Percentiles rank a stretch among this genome's conserved stretches.
These are phyloP conservation scores for Parastagonospora avenae DNA, from an alignment of 2,329 filamentous ascomycete genomes.

Conservation along the genomic window DNA sequence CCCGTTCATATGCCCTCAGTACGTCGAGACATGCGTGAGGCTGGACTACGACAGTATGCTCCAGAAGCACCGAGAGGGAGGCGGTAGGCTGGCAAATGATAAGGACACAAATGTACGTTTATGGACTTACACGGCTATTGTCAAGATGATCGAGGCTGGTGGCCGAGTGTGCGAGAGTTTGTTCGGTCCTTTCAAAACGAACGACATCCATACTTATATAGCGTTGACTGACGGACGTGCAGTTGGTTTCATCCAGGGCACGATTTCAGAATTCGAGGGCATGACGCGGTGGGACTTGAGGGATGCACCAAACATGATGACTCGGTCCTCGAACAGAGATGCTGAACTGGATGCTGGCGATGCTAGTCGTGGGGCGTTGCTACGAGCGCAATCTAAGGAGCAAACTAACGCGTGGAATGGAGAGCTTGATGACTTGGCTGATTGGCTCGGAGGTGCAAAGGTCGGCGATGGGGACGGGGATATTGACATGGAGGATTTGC, in stretches of 20 bases:
- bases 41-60: not conserved
- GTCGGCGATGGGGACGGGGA: not conserved
- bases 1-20: not conserved
- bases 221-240: not conserved
- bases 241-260: too few species aligned
- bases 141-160: not conserved
- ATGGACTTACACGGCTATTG: not conserved
- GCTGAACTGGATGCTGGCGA: not conserved
- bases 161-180: not conserved
- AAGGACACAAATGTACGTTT: not conserved
- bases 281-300: not conserved
- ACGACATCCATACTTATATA: not conserved
- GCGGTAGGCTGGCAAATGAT: not conserved
- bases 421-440: not conserved
- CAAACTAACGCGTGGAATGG: not conserved
- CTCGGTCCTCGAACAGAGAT: not conserved
- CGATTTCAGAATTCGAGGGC: not conserved
- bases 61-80: not conserved
- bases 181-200: not conserved
- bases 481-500: not conserved
- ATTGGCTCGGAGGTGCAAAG: not conserved
- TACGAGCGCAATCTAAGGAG: not conserved
- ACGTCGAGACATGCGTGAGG: not conserved
- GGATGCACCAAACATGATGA: not conserved
- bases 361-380: not conserved